Evolutionary conservation across 177 flowering plant genomes (phyloP).

Genomic region (Tripterygium wilfordii): DNA sequence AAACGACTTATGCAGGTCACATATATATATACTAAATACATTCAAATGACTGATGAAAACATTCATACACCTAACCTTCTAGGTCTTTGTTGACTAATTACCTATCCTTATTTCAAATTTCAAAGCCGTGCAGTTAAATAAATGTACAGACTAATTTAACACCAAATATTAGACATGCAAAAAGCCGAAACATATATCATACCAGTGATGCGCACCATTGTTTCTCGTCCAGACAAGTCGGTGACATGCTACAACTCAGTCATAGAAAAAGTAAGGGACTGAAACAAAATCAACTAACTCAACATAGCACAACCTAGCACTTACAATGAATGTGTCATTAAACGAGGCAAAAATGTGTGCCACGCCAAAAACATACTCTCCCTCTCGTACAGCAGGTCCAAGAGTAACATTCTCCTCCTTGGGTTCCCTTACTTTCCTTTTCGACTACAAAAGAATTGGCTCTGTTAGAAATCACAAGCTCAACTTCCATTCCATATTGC

Average conservation of each 20-base stretch:
- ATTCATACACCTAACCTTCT: no score
- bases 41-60: no score
- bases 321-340: conserved; percentile 66
- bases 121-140: background rate
- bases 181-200: background rate
- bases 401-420: no score
- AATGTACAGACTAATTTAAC: background rate
- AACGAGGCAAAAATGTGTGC: conserved; percentile 69
- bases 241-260: conserved; percentile 25
- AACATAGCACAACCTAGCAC: conserved; percentile 3
- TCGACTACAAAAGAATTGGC: conserved; percentile 33
- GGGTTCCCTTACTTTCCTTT: conserved; percentile 43
- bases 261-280: background rate
- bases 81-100: no score
- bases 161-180: background rate
- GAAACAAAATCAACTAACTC: background rate
- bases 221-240: conserved; percentile 32
- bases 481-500: no score
- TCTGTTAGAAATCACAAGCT: no score
- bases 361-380: conserved; percentile 59
- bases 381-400: conserved; percentile 54
- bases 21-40: background rate
- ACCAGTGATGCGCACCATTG: conserved; percentile 30
- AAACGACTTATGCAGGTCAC: background rate
- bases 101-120: no score